Percentiles rank a stretch among this genome's conserved stretches.
These are phyloP conservation scores for Plectranthus barbatus DNA, from an alignment of 257 asterid genomes.

Conservation along the genomic window DNA sequence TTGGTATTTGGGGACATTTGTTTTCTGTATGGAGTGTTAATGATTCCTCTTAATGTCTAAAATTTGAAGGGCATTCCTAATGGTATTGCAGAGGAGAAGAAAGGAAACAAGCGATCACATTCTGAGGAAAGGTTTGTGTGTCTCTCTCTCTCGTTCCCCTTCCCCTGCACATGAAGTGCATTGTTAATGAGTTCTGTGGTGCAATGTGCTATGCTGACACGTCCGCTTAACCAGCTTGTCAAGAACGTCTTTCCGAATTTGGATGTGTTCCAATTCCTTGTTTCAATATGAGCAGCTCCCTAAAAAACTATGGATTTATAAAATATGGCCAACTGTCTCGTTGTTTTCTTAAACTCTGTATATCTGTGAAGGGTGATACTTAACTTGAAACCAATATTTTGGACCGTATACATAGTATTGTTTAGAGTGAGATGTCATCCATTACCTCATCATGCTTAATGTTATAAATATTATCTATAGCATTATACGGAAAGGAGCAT, in stretches of 20 bases:
- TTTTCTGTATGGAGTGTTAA: constrained; percentile 10
- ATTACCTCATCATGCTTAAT: neutral
- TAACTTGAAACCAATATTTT: neutral
- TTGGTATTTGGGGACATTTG: neutral
- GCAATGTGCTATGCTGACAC: neutral
- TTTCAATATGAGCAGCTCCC: neutral
- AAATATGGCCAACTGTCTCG: neutral
- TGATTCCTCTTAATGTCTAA: constrained; percentile 12
- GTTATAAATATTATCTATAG: neutral
- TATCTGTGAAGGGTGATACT: neutral
- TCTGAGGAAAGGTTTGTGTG: constrained; percentile 70
- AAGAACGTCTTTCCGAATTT: neutral
- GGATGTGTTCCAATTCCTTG: neutral
- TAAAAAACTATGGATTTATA: too few species aligned
- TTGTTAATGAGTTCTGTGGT: neutral
- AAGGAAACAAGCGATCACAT: constrained; percentile 77
- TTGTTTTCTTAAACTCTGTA: neutral
- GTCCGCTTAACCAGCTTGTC: neutral
- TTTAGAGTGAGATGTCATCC: neutral
- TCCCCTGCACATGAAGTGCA: neutral
- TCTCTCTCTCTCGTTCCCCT: neutral
- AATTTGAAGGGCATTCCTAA: constrained; percentile 61
- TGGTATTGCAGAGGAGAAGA: constrained; percentile 64
- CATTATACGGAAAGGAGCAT: neutral
- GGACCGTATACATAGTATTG: too few species aligned